phyloP scores from a whole-genome alignment of 345 rosid genomes.

The Camelina laxa region DNA sequence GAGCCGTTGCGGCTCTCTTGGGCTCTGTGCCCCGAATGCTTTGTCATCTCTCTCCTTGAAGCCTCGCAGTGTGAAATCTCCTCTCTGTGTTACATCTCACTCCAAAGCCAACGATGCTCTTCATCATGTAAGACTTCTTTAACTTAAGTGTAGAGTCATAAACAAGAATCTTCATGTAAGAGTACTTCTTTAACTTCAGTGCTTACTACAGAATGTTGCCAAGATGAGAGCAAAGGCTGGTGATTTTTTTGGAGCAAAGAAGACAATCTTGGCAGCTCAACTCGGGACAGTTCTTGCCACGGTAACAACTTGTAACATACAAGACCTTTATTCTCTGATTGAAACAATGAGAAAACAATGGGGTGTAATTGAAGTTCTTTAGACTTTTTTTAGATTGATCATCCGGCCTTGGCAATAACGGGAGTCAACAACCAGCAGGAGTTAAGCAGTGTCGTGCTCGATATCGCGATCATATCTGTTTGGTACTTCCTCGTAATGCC shows the following conservation, averaged over 20 bases:
- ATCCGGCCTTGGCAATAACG: conserved; percentile 77
- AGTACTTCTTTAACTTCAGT: not conserved
- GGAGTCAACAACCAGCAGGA: conserved; percentile 78
- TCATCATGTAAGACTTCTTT: conserved; percentile 40
- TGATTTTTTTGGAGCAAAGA: conserved; percentile 44
- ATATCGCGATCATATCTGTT: conserved; percentile 60
- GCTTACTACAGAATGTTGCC: conserved; percentile 37
- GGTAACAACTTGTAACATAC: conserved; percentile 43
- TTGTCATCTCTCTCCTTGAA: conserved; percentile 47
- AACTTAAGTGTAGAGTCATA: not conserved
- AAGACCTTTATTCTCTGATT: not conserved
- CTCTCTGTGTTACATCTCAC: conserved; percentile 40
- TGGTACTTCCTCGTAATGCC: conserved; percentile 80
- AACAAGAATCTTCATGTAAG: not conserved
- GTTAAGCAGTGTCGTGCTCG: conserved; percentile 47
- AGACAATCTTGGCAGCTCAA: conserved; percentile 56
- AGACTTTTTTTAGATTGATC: conserved; percentile 53
- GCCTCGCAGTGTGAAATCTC: conserved; percentile 38
- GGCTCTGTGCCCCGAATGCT: conserved; percentile 44
- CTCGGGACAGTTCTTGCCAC: conserved; percentile 60
- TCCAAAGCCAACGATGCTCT: conserved; percentile 32
- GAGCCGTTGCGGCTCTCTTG: conserved; percentile 46
- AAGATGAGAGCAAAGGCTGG: conserved; percentile 36
- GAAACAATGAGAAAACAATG: not conserved
- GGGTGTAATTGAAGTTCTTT: not conserved